These are phyloP conservation scores for Chlamydomonas applanata DNA, from an alignment of 139 green algal species.

Conservation along the genomic window DNA sequence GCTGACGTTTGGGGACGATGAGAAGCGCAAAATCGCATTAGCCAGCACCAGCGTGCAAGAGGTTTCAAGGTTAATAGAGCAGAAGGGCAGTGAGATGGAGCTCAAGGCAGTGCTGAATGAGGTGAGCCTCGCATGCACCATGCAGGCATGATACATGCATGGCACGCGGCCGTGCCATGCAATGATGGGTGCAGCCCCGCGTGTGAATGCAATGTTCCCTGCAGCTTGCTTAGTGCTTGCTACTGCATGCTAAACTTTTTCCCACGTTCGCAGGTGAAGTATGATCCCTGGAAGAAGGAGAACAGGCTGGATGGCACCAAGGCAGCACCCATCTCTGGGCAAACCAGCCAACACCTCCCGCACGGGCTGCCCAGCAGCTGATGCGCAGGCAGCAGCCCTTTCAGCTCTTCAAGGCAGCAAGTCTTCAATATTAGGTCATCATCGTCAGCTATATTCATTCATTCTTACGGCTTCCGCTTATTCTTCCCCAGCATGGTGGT, in stretches of 20 bases:
- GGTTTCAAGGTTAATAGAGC: constrained; percentile 28
- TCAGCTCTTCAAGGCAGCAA: too few species aligned
- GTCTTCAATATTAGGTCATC: too few species aligned
- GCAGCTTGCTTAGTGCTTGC: neutral
- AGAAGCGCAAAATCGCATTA: constrained; percentile 30
- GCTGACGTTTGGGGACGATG: constrained; percentile 44
- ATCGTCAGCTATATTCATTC: too few species aligned
- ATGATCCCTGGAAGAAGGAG: constrained; percentile 25
- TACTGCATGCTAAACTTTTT: neutral
- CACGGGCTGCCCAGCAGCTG: too few species aligned
- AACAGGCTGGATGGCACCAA: constrained; percentile 19
- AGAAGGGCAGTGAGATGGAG: constrained; percentile 42
- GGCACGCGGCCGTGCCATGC: too few species aligned
- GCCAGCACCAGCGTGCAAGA: constrained; percentile 36
- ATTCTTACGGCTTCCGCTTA: too few species aligned
- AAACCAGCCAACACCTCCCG: too few species aligned
- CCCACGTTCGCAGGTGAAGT: neutral
- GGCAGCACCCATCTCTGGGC: too few species aligned
- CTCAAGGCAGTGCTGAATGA: constrained; percentile 32
- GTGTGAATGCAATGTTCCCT: too few species aligned
- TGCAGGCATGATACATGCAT: neutral
- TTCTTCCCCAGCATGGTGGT: too few species aligned
- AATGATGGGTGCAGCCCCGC: too few species aligned
- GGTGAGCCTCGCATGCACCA: constrained; percentile 8
- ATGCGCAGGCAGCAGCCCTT: too few species aligned